These are phyloP conservation scores for Fusarium nisikadoi DNA, from an alignment of 2,329 filamentous ascomycete genomes.

Conservation along the genomic window DNA sequence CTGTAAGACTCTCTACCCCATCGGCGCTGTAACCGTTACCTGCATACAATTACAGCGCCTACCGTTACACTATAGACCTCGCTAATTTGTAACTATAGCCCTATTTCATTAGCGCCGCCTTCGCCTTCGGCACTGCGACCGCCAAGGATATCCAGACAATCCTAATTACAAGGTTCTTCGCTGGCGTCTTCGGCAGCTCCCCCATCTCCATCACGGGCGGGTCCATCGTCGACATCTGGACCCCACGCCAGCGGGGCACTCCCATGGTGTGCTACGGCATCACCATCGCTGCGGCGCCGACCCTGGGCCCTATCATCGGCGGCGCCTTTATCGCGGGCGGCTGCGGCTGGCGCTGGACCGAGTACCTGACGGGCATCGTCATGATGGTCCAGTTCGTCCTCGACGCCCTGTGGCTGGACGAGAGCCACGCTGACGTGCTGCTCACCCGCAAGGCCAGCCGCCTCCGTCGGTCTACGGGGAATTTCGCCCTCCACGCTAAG, in stretches of 20 bases:
- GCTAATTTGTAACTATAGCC: background rate
- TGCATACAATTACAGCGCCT: background rate
- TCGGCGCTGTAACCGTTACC: background rate
- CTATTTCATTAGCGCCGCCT: background rate
- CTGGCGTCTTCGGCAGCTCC: background rate
- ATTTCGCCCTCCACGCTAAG: background rate
- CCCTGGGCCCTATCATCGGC: background rate
- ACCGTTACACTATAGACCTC: background rate
- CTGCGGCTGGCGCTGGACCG: background rate
- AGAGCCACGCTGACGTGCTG: background rate
- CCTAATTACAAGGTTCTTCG: background rate
- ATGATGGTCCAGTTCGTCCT: background rate
- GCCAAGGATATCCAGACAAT: slow-evolving; percentile 1
- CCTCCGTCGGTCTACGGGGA: background rate
- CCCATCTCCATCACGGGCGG: slow-evolving; percentile 1
- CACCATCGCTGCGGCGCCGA: background rate
- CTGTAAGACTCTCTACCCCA: background rate
- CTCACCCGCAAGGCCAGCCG: background rate
- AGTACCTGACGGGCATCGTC: background rate
- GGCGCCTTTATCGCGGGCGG: background rate
- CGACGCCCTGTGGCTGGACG: background rate
- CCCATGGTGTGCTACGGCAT: slow-evolving; percentile 2
- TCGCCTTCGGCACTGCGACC: slow-evolving; percentile 1
- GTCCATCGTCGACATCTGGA: background rate
- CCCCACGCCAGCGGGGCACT: background rate